Conservation (phyloP, 306 rosid species). For the Cucurbita pepo region DNA sequence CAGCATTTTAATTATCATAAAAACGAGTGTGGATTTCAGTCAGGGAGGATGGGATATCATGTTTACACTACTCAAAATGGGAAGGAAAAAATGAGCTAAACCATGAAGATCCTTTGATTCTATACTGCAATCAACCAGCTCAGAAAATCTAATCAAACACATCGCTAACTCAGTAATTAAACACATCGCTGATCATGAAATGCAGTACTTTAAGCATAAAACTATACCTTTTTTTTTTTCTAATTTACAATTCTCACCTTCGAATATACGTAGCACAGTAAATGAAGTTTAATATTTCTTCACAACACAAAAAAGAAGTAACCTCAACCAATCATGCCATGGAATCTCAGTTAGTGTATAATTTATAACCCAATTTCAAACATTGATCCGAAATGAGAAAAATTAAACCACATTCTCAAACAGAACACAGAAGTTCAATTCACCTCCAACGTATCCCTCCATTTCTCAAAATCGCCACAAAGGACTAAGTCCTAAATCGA, state of each 20-base stretch:
- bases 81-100: background rate
- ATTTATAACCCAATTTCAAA: background rate
- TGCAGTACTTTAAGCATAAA: background rate
- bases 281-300: background rate
- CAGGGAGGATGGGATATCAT: background rate
- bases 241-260: background rate
- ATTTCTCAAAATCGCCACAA: background rate
- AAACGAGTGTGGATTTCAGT: background rate
- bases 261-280: background rate
- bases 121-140: background rate
- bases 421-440: background rate
- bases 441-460: background rate
- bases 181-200: background rate
- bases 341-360: background rate
- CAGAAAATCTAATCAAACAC: background rate
- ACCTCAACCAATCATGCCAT: background rate
- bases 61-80: background rate
- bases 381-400: background rate
- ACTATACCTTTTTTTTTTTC: background rate
- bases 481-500: background rate
- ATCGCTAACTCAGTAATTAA: background rate
- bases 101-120: background rate
- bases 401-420: background rate
- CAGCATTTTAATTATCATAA: background rate
- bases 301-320: background rate